Conservation (phyloP, 179 eudicot species). For the Beta corolliflora region DNA sequence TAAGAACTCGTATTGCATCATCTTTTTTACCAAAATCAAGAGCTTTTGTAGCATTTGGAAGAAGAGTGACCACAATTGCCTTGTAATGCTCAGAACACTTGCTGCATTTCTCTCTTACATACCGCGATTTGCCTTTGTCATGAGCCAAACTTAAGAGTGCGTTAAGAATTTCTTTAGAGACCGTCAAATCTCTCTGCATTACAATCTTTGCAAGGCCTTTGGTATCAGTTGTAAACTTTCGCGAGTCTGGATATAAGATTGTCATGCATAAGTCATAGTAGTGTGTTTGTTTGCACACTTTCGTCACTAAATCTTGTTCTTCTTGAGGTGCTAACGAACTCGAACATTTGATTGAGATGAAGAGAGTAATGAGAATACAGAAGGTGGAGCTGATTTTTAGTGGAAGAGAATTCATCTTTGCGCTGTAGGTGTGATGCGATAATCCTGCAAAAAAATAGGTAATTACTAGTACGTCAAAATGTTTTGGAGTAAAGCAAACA, state of each 20-base stretch:
- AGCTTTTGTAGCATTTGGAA: slow-evolving; percentile 9
- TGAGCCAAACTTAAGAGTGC: slow-evolving; percentile 8
- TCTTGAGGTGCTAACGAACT: neutral
- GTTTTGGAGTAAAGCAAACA: too few relatives aligned
- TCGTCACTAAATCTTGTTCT: neutral
- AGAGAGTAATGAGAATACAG: neutral
- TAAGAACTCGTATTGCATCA: slow-evolving; percentile 3
- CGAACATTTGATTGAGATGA: slow-evolving; percentile 6
- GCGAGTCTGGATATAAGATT: slow-evolving; percentile 9
- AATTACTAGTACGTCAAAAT: too few relatives aligned
- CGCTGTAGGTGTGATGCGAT: too few relatives aligned
- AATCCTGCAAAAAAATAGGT: neutral
- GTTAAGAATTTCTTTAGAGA: slow-evolving; percentile 7
- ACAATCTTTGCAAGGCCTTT: slow-evolving; percentile 17
- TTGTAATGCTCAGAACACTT: slow-evolving; percentile 17
- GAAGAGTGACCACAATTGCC: slow-evolving; percentile 5
- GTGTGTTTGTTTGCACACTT: slow-evolving; percentile 15
- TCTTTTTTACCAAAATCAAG: neutral
- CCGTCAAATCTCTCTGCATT: neutral
- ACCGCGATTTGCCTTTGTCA: neutral
- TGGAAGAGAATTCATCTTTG: neutral
- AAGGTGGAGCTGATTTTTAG: neutral
- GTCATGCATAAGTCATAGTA: slow-evolving; percentile 27
- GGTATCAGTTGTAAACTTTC: neutral
- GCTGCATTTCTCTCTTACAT: slow-evolving; percentile 22